Evolutionary conservation across 2,329 filamentous ascomycete species (phyloP), one percentile per base, ranked within the genome.

Genomic region (Coleophoma eucalyptorum): DNA sequence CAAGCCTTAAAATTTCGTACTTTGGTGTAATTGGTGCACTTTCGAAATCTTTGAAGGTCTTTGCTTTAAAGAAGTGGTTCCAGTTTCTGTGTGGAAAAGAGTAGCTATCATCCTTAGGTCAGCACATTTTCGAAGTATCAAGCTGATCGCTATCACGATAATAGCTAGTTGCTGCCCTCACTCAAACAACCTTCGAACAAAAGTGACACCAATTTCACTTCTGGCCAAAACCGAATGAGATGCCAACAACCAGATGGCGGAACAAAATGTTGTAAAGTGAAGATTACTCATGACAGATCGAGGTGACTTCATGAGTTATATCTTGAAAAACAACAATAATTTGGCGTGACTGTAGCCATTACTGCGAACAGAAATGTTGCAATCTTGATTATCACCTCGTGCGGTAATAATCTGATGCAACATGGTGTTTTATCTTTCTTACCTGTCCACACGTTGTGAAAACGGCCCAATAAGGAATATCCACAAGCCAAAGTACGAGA

Each of bases 21-120:
- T 62, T 49, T 69, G 66, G 66, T 66, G 54, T 51, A 64, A 66
- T 42, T 66, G 62, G 56, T 49, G 61, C 3, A 61, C 67, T 5
- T 68, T 69, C 54, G 67, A 69, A 52, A 60, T 69, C 21, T 61
- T 69, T 34, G 69, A 69, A 18, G 71, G 72, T 51, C 63, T 75
- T 34, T 65, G 70, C 0, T 75, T 73, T 54, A 71, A 26, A 69
- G 4, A 65, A 71, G 46, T 65, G 67, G 1, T 72, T 70, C 54
- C 58, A 59, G 10, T 26, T n/a, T n/a, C n/a, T 62, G 59, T 50
- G 51, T 69, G 10, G 51, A 62, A 34, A 52, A 54, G 42, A 63
- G 62, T 59, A 41, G 13, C 46, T 56, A 48, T 26, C 40, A 53
- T 40, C 52, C 46, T 45, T 67, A 63, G 64, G 50, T 55, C 20